A percentile compares a stretch with the other conserved stretches of the same genome.
phyloP scores from a whole-genome alignment of 2,329 filamentous ascomycete genomes.

The Penicillium sp. region DNA sequence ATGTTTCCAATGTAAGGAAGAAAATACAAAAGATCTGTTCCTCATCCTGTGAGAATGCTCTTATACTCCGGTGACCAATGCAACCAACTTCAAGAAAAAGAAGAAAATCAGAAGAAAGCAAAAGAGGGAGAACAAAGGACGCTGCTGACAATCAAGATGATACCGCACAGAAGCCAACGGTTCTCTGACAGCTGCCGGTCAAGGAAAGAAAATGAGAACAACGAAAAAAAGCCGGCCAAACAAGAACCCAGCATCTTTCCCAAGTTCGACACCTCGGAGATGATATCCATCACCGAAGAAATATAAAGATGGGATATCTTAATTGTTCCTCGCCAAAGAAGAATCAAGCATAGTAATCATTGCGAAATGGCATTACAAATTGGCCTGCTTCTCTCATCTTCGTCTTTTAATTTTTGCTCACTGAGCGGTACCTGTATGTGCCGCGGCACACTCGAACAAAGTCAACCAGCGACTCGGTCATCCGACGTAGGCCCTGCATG shows the following conservation, averaged over 20 bases:
- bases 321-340: neutral
- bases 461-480: conserved; percentile 12
- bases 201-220: neutral
- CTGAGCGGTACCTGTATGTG: conserved; percentile 14
- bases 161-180: conserved; percentile 23
- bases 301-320: neutral
- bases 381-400: neutral
- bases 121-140: conserved; percentile 7
- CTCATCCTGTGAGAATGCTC: conserved; percentile 14
- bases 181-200: neutral
- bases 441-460: conserved; percentile 14
- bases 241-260: neutral
- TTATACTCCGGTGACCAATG: conserved; percentile 27
- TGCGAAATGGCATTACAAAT: neutral
- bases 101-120: neutral
- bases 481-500: conserved; percentile 16
- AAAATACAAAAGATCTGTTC: conserved; percentile 12
- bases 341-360: neutral
- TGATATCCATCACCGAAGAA: neutral
- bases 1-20: neutral
- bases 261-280: neutral
- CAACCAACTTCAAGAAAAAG: conserved; percentile 16
- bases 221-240: conserved; percentile 1
- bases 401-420: conserved; percentile 2
- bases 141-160: conserved; percentile 22